Base-by-base conservation (phyloP, 2,329 filamentous ascomycete species). In the Ceratocystiopsis minuta region DNA sequence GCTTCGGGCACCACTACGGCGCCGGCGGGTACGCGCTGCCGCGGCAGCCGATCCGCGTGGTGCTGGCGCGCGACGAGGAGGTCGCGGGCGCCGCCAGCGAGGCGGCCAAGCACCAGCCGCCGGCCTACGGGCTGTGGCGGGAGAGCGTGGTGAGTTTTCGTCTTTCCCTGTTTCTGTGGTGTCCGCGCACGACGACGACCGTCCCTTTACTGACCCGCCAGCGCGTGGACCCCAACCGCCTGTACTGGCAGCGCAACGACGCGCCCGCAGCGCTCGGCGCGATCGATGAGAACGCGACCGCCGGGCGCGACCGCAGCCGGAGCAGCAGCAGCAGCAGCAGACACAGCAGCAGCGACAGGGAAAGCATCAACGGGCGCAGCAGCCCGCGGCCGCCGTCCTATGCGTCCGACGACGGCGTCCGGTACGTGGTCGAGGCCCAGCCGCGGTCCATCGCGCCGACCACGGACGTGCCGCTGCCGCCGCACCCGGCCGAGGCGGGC, bases 71-170 rank as follows among this genome's bases (percentile, higher is more conserved):
- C 35, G 84, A 90, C 53, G 80, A 87, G 52, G 82, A 86, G 52
- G 70, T 72, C 16, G 68, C 63, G 2, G 71, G 68, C 4, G 56
- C 67, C 41, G 67, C 72, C 43, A 70, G 65, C 40, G 68, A 74
- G 45, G 61, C 68, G 0, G 60, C 62, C 36, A 75, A 76, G 51
- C 49, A 67, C 16, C 73, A 76, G 10, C 86, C 87, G 4, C 86
- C 87, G 0, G 84, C 84, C 2, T 94, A 94, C 54, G 86, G 86
- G 0, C 62, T 85, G 1, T 92, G 84, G 82, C 68, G 84, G 41
- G 77, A 78, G 57, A 88, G 80, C 53, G 82, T 90, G 59, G 78
- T 83, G 68, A 58, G 78, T 75, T 28, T 10, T 36, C 17, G n/a
- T 18, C 15, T 39, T 5, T 15, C 15, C 13, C 6, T 20, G 18